Conservation (phyloP, 495 filamentous ascomycete species). For the Trichoderma orchidacearum region DNA sequence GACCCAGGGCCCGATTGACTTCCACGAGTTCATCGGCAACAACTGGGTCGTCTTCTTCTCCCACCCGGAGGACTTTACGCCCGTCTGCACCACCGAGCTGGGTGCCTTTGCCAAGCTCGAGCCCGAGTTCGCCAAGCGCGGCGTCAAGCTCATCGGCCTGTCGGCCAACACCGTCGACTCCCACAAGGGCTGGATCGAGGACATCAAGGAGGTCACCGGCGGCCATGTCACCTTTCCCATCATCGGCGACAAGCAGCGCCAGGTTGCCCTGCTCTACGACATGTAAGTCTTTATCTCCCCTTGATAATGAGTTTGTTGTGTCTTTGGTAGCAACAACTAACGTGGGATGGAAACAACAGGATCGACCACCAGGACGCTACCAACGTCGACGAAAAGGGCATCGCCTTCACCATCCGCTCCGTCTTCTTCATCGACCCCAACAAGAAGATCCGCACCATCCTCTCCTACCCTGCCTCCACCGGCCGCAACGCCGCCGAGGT, state of each 20-base stretch:
- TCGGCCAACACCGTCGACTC: slow-evolving; percentile 64
- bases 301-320: not conserved
- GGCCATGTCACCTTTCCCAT: slow-evolving; percentile 83
- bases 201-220: slow-evolving; percentile 85
- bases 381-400: slow-evolving; percentile 92
- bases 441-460: slow-evolving; percentile 93
- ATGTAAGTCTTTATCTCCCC: slow-evolving; percentile 49
- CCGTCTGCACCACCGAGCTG: slow-evolving; percentile 97
- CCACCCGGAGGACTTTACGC: slow-evolving; percentile 88
- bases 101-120: slow-evolving; percentile 93
- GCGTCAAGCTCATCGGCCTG: slow-evolving; percentile 90
- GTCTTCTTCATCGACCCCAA: slow-evolving; percentile 98
- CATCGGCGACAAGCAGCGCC: slow-evolving; percentile 90
- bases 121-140: slow-evolving; percentile 88
- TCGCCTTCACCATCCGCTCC: slow-evolving; percentile 96
- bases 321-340: not conserved
- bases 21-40: slow-evolving; percentile 93
- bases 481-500: slow-evolving; percentile 96
- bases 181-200: slow-evolving; percentile 74
- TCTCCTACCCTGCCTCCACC: slow-evolving; percentile 93
- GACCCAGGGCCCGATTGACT: slow-evolving; percentile 82
- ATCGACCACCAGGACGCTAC: slow-evolving; percentile 62
- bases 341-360: slow-evolving; percentile 28
- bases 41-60: slow-evolving; percentile 95
- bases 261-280: slow-evolving; percentile 85